phyloP scores from a whole-genome alignment of 306 rosid species.

The Begonia peltatifolia region DNA sequence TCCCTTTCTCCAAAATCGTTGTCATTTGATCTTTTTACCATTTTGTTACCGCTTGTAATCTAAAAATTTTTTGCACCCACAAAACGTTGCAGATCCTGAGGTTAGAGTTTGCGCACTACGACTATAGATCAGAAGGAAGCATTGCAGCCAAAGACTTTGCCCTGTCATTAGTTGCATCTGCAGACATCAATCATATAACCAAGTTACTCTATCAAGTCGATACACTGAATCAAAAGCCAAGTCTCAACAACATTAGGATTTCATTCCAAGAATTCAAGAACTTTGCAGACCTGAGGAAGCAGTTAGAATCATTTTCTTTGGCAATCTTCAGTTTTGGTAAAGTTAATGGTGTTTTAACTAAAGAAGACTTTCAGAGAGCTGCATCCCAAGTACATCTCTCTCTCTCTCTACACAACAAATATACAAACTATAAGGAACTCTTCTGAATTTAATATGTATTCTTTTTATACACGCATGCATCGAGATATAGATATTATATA shows the following conservation, averaged over 20 bases:
- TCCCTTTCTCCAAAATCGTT: background rate
- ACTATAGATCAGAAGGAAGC: constrained; percentile 33
- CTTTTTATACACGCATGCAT: too few species aligned
- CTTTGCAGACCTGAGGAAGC: constrained; percentile 44
- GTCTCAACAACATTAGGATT: constrained; percentile 23
- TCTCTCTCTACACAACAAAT: background rate
- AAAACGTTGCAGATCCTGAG: constrained; percentile 31
- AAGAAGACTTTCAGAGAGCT: constrained; percentile 67
- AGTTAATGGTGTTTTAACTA: constrained; percentile 50
- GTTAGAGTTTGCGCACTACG: constrained; percentile 70
- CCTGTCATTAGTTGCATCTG: constrained; percentile 72
- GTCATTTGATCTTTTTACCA: background rate
- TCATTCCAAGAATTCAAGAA: constrained; percentile 53
- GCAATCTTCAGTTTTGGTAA: constrained; percentile 72
- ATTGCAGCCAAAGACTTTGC: constrained; percentile 72
- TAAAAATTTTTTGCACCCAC: too few species aligned
- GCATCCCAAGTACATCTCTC: constrained; percentile 48
- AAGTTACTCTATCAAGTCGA: constrained; percentile 51
- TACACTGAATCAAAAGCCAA: constrained; percentile 18
- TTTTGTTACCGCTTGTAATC: too few species aligned
- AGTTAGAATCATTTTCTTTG: constrained; percentile 42
- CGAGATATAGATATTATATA: too few species aligned
- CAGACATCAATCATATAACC: constrained; percentile 47
- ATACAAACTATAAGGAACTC: too few species aligned
- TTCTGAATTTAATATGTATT: too few species aligned